These are phyloP conservation scores for Physcomitrellopsis africana DNA, from an alignment of 225 moss, liverwort and hornwort species.

Conservation along the genomic window DNA sequence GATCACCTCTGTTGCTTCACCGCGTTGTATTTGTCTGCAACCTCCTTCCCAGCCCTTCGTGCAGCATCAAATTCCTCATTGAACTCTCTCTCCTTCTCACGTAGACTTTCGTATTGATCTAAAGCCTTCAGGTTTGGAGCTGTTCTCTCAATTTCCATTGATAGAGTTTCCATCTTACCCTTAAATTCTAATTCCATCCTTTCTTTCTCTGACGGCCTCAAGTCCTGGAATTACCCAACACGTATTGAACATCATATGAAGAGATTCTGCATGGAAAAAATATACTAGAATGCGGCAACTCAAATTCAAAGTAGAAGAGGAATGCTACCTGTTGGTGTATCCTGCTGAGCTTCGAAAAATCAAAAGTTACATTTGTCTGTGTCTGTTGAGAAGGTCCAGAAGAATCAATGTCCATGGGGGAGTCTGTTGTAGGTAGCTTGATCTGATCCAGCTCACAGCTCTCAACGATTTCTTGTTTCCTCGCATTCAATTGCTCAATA, in stretches of 20 bases:
- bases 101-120: slow-evolving; percentile 95
- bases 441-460: slow-evolving; percentile 97
- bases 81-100: slow-evolving; percentile 86
- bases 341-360: slow-evolving; percentile 67
- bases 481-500: slow-evolving; percentile 81
- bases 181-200: slow-evolving; percentile 91
- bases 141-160: slow-evolving; percentile 91
- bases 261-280: background rate
- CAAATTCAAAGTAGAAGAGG: background rate
- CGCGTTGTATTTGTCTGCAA: slow-evolving; percentile 78
- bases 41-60: slow-evolving; percentile 83
- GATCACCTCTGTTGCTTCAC: slow-evolving; percentile 84
- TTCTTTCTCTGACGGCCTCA: slow-evolving; percentile 71
- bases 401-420: slow-evolving; percentile 70
- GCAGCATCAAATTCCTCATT: slow-evolving; percentile 96
- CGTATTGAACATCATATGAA: slow-evolving; percentile 11
- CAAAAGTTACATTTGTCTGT: slow-evolving; percentile 53
- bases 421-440: slow-evolving; percentile 73
- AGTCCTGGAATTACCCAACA: slow-evolving; percentile 54
- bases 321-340: slow-evolving; percentile 72
- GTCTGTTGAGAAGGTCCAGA: slow-evolving; percentile 52
- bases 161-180: slow-evolving; percentile 75
- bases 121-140: slow-evolving; percentile 96
- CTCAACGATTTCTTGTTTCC: slow-evolving; percentile 83
- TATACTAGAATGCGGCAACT: background rate